These are phyloP conservation scores for Oidiodendron maius DNA, from an alignment of 495 filamentous ascomycete genomes.

Conservation along the genomic window DNA sequence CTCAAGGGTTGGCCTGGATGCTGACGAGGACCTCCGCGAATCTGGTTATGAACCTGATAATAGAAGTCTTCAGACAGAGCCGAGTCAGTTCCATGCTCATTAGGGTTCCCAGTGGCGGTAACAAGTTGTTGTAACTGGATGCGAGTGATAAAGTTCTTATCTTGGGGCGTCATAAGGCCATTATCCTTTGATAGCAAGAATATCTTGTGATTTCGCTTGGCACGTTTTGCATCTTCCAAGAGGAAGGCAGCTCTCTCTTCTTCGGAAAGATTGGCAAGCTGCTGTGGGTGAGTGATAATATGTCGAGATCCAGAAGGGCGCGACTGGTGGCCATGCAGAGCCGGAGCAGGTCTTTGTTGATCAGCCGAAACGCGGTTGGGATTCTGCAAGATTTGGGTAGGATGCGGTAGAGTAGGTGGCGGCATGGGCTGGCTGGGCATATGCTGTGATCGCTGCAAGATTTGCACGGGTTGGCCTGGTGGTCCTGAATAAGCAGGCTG, in stretches of 20 bases:
- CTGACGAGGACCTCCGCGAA: conserved; percentile 79
- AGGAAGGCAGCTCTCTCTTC: conserved; percentile 72
- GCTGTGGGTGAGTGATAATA: conserved; percentile 60
- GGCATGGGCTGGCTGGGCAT: conserved; percentile 6
- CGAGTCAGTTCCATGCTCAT: conserved; percentile 71
- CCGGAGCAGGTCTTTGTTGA: conserved; percentile 23
- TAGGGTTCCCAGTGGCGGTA: conserved; percentile 79
- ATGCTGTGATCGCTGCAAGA: conserved; percentile 36
- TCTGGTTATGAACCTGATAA: conserved; percentile 93
- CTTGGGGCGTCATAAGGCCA: conserved; percentile 96
- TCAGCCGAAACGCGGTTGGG: conserved; percentile 31
- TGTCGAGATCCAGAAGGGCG: conserved; percentile 18
- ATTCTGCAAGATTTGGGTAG: conserved; percentile 37
- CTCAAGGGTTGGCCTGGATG: conserved; percentile 86
- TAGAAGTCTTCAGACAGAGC: conserved; percentile 91
- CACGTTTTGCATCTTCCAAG: conserved; percentile 86
- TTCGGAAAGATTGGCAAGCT: conserved; percentile 71
- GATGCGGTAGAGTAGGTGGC: conserved; percentile 25
- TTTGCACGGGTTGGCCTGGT: conserved; percentile 52
- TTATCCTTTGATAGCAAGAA: conserved; percentile 89
- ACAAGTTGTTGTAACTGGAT: conserved; percentile 97
- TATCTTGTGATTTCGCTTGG: conserved; percentile 98
- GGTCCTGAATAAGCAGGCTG: conserved; percentile 25
- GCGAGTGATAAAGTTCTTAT: conserved; percentile 98
- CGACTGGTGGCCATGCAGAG: conserved; percentile 32